Percentiles rank a stretch among this genome's conserved stretches.
Evolutionary conservation across 495 filamentous ascomycete genomes (phyloP).

Genomic region (Tirmania nivea): DNA sequence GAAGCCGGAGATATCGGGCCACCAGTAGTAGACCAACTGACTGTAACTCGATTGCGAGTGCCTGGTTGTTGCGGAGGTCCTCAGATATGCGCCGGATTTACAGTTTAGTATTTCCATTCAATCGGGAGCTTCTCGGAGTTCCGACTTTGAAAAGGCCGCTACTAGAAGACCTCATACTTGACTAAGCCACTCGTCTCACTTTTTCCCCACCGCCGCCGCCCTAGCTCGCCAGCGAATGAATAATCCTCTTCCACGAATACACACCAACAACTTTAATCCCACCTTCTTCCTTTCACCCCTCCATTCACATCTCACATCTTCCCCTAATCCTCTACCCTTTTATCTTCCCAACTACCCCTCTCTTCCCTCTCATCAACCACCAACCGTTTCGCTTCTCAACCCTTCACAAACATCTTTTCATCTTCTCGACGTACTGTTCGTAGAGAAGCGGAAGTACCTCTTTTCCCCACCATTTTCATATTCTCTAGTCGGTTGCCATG

Average conservation of each 20-base stretch:
- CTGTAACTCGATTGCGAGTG: no score
- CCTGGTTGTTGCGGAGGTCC: no score
- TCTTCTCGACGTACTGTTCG: neutral
- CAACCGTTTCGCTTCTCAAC: slow-evolving; percentile 12
- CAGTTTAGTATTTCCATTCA: no score
- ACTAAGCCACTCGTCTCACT: no score
- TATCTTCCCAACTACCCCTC: slow-evolving; percentile 11
- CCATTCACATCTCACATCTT: neutral
- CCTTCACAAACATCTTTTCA: neutral
- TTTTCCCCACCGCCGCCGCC: neutral
- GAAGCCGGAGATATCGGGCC: no score
- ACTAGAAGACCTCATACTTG: no score
- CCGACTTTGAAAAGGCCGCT: no score
- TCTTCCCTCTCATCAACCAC: slow-evolving; percentile 11
- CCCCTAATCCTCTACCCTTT: slow-evolving; percentile 6
- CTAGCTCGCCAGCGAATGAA: neutral
- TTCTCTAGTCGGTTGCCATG: slow-evolving; percentile 29
- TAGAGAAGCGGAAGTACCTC: neutral
- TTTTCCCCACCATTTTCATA: neutral
- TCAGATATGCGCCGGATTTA: no score
- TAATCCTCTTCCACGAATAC: neutral
- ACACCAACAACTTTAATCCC: neutral
- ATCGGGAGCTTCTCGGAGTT: no score
- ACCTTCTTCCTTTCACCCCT: neutral
- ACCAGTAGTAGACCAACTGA: no score